Evolutionary conservation across 495 filamentous ascomycete species (phyloP).

Genomic region (Talaromyces thailandensis): DNA sequence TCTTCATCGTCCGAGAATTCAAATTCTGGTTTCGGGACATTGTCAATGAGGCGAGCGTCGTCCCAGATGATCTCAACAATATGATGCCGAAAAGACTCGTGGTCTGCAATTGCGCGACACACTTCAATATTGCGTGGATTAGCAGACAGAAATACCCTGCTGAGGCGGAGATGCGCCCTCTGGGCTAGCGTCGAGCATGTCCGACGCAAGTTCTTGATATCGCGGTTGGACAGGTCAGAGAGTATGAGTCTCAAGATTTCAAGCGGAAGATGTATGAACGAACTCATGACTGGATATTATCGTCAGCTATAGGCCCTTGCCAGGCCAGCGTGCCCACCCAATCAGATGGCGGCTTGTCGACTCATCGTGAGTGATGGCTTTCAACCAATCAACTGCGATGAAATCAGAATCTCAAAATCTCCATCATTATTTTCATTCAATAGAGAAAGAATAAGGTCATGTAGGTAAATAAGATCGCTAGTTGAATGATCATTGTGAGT

Average conservation of each 20-base stretch:
- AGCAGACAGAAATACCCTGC: slow-evolving; percentile 17
- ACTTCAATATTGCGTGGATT: slow-evolving; percentile 17
- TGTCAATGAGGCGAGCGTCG: slow-evolving; percentile 16
- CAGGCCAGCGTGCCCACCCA: background rate
- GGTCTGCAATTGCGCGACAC: slow-evolving; percentile 18
- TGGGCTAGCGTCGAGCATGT: slow-evolving; percentile 11
- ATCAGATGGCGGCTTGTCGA: background rate
- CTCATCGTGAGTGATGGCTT: slow-evolving; percentile 7
- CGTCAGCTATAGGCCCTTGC: too few species aligned
- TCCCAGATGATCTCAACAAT: slow-evolving; percentile 23
- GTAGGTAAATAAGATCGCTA: background rate
- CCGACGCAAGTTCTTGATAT: slow-evolving; percentile 18
- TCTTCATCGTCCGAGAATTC: background rate
- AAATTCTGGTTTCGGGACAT: too few species aligned
- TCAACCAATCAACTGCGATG: background rate
- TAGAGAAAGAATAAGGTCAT: background rate
- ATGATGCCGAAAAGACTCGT: slow-evolving; percentile 11
- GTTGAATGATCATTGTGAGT: background rate
- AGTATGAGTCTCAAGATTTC: too few species aligned
- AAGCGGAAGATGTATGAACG: too few species aligned
- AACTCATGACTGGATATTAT: too few species aligned
- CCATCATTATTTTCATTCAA: background rate
- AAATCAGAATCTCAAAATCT: background rate
- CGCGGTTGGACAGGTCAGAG: slow-evolving; percentile 12
- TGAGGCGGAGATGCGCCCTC: slow-evolving; percentile 12